Evolutionary conservation across 352 stramenopile species (phyloP), one percentile per base, ranked within the genome.

Genomic region (Aphanomyces cochlioides): DNA sequence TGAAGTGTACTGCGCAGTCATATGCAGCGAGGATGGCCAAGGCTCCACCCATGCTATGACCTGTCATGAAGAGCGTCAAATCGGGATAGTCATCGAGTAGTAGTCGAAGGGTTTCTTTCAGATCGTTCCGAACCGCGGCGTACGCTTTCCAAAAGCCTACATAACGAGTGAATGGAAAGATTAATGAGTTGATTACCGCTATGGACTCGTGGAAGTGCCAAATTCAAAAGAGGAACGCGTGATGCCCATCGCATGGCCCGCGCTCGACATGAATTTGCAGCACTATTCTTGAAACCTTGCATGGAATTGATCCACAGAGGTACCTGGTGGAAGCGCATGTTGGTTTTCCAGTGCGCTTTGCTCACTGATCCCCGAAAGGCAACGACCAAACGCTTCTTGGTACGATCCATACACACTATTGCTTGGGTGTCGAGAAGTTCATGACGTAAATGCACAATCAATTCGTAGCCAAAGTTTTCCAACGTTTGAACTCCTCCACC

Each of bases 21-120:
- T 95, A 94, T 4, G 87, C 88, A 37, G 84, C 88, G 17, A 98
- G 75, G 13, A 96, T 87, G 0, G 95, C 90, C 34, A 98, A 76
- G 4, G 90, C 89, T 10, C 90, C 95, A 21, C 95, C 95, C 73
- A 98, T 88, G 57, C 84, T 96, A 75, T 98, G 93, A 0, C 95
- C 95, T 10, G 90, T 97, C 10, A 97, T 74, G 72, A 96, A 98
- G 7, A 98, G 80, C 5, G 78, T 87, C n/a, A 91, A 78, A n/a
- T 86, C 84, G 3, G 87, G 85, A 36, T 94, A 85, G 73, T 94
- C 87, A 54, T 94, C 83, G 36, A 94, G 60, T 13, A 94, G 84
- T 19, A 94, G 75, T 6, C 85, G 82, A 54, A 88, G 82, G 19
- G 90, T 81, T 72, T 92, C 85, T 41, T 88, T 85, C 4, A 96